phyloP scores from a whole-genome alignment of 2,329 filamentous ascomycete species.

The Fusarium ambrosium region DNA sequence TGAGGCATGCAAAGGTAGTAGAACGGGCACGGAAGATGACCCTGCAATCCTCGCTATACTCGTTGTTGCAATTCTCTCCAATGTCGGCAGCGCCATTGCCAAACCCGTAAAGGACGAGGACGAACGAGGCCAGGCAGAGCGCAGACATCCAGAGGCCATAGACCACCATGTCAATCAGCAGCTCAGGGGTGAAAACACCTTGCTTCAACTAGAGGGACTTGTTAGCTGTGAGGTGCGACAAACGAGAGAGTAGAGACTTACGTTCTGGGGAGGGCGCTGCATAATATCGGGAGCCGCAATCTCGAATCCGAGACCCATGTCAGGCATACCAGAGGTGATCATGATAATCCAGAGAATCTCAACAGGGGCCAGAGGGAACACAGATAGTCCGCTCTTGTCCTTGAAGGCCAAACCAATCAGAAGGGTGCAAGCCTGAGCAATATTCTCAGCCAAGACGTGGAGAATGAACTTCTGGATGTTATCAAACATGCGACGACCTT shows the following conservation, averaged over 20 bases:
- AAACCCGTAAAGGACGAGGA: conserved; percentile 64
- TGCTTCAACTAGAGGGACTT: conserved; percentile 48
- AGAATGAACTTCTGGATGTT: conserved; percentile 82
- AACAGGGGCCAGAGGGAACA: conserved; percentile 80
- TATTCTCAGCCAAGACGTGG: conserved; percentile 76
- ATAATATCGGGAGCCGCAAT: conserved; percentile 77
- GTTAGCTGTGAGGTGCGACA: neutral
- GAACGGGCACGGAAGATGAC: conserved; percentile 77
- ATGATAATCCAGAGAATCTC: conserved; percentile 86
- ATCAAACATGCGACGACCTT: conserved; percentile 78
- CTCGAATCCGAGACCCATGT: conserved; percentile 82
- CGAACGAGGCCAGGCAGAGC: conserved; percentile 67
- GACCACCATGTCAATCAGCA: conserved; percentile 75
- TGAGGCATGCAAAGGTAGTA: conserved; percentile 79
- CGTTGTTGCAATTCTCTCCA: conserved; percentile 70
- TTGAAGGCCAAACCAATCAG: conserved; percentile 80
- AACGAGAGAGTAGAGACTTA: conserved; percentile 47
- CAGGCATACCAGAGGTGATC: conserved; percentile 80
- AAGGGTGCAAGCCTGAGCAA: conserved; percentile 76
- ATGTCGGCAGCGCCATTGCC: conserved; percentile 65
- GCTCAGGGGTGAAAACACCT: conserved; percentile 75
- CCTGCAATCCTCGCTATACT: conserved; percentile 65
- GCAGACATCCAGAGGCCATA: conserved; percentile 77
- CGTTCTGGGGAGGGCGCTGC: conserved; percentile 74
- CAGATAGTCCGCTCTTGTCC: conserved; percentile 71